Evolutionary conservation across 2,329 filamentous ascomycete species (phyloP).

Genomic region (Ambrosiella beaveri): DNA sequence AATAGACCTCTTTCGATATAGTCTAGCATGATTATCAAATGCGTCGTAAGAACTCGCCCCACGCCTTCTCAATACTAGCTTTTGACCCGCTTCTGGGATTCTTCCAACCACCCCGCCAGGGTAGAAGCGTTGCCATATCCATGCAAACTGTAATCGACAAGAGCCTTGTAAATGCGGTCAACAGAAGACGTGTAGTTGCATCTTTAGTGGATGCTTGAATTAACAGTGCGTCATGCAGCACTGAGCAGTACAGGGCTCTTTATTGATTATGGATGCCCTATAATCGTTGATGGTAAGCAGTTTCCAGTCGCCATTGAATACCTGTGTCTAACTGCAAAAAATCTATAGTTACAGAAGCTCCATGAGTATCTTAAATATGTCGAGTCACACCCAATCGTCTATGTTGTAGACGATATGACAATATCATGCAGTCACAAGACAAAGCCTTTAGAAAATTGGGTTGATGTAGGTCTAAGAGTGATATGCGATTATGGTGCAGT

Average conservation of each 20-base stretch:
- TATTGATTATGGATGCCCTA: neutral
- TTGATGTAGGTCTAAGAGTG: neutral
- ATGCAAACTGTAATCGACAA: neutral
- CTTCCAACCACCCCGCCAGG: neutral
- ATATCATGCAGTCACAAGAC: neutral
- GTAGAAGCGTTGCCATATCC: neutral
- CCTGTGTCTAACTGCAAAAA: too few species aligned
- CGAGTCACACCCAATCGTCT: too few species aligned
- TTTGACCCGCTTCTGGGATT: neutral
- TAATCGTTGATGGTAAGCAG: neutral
- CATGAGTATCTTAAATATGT: too few species aligned
- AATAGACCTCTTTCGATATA: neutral
- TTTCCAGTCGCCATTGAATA: too few species aligned
- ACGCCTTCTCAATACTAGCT: neutral
- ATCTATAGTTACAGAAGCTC: too few species aligned
- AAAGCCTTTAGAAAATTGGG: neutral
- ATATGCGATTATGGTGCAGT: constrained; percentile 7
- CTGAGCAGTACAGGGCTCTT: neutral
- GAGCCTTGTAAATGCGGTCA: neutral
- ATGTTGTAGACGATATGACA: too few species aligned
- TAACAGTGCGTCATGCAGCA: constrained; percentile 3
- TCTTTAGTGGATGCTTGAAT: constrained; percentile 2
- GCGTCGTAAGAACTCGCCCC: neutral
- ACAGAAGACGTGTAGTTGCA: neutral
- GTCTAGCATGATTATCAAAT: neutral